phyloP scores from a whole-genome alignment of 2,329 filamentous ascomycete genomes.

The Purpureocillium takamizusanense region DNA sequence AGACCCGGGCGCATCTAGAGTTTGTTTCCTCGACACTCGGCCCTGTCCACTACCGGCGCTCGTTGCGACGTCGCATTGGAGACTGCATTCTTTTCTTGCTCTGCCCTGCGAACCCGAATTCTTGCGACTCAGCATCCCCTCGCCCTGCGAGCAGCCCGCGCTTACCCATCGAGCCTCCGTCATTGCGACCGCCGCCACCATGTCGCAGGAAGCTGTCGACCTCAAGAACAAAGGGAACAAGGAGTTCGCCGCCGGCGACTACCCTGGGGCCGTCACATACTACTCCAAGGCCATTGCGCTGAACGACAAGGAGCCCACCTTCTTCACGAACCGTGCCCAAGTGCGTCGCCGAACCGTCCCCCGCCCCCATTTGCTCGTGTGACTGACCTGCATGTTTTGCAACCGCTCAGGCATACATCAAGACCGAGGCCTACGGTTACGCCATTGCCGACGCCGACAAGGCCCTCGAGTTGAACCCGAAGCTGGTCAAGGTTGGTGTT shows the following conservation, averaged over 20 bases:
- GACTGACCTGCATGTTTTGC: slow-evolving; percentile 28
- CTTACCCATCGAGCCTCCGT: too few species aligned
- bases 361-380: slow-evolving; percentile 13
- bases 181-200: slow-evolving; percentile 14
- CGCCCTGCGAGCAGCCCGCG: background rate
- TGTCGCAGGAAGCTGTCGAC: slow-evolving; percentile 61
- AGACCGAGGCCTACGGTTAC: slow-evolving; percentile 90
- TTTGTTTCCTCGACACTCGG: too few species aligned
- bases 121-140: too few species aligned
- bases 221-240: slow-evolving; percentile 94
- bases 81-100: background rate
- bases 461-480: slow-evolving; percentile 80
- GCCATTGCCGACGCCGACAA: slow-evolving; percentile 85
- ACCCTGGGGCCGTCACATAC: slow-evolving; percentile 68
- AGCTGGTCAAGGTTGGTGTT: slow-evolving; percentile 69
- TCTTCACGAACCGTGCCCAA: slow-evolving; percentile 91
- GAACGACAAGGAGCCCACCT: slow-evolving; percentile 76
- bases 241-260: slow-evolving; percentile 83
- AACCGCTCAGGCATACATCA: slow-evolving; percentile 71
- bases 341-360: slow-evolving; percentile 38
- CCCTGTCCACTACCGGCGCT: too few species aligned
- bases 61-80: too few species aligned
- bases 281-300: slow-evolving; percentile 84
- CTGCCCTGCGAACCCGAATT: slow-evolving; percentile 3
- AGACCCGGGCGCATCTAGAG: too few species aligned